Conservation (phyloP, 2,329 filamentous ascomycete species). For the Aspergillus felis region DNA sequence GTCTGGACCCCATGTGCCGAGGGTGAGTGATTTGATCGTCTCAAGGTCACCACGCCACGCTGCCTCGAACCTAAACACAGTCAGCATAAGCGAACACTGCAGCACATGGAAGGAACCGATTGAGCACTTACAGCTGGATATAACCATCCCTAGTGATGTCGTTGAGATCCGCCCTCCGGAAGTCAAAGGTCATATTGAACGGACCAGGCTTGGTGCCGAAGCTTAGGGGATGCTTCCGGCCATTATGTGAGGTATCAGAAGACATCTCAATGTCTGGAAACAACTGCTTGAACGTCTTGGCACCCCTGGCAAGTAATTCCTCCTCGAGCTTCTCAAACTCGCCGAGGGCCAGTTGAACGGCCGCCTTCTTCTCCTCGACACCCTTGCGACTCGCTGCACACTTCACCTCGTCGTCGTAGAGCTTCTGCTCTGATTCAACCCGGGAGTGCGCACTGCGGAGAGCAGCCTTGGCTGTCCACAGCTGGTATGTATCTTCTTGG, state of each 20-base stretch:
- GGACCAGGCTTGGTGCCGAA: slow-evolving; percentile 20
- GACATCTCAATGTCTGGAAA: slow-evolving; percentile 48
- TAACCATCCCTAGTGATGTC: slow-evolving; percentile 57
- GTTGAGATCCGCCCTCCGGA: slow-evolving; percentile 49
- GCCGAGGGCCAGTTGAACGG: slow-evolving; percentile 49
- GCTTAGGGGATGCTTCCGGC: not conserved
- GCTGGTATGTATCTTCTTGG: slow-evolving; percentile 55
- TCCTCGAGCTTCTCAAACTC: slow-evolving; percentile 56
- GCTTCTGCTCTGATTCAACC: slow-evolving; percentile 35
- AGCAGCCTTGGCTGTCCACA: slow-evolving; percentile 48
- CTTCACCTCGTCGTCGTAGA: slow-evolving; percentile 16
- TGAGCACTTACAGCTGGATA: slow-evolving; percentile 53
- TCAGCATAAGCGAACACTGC: slow-evolving; percentile 38
- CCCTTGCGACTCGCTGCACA: slow-evolving; percentile 17
- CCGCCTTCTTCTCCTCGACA: slow-evolving; percentile 52
- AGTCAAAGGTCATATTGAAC: slow-evolving; percentile 52
- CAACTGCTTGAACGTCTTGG: slow-evolving; percentile 64
- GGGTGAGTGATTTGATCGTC: slow-evolving; percentile 46
- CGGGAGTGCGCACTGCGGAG: slow-evolving; percentile 33
- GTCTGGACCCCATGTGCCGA: slow-evolving; percentile 38
- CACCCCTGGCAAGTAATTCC: slow-evolving; percentile 54
- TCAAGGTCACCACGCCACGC: slow-evolving; percentile 67
- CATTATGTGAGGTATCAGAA: not conserved
- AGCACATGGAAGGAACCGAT: slow-evolving; percentile 10
- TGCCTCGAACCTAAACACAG: slow-evolving; percentile 55